These are phyloP conservation scores for Vachellia pachyceras DNA, from an alignment of 306 rosid genomes.

Conservation along the genomic window DNA sequence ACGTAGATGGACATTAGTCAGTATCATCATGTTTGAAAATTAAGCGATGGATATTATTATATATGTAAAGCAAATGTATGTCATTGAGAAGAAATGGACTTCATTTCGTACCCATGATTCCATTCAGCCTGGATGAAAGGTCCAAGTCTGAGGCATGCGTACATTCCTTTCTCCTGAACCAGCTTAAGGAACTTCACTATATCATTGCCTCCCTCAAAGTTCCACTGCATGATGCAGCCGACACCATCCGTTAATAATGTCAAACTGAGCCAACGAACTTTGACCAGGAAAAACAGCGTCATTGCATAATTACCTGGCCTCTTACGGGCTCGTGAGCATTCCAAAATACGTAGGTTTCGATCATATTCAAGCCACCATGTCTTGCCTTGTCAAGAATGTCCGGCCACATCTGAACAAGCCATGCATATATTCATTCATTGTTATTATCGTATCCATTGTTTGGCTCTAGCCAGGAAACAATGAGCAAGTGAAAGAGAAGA, in stretches of 20 bases:
- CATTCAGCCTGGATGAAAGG: conserved; percentile 98
- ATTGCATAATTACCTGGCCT: conserved; percentile 59
- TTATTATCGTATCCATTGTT: neutral
- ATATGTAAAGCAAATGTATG: neutral
- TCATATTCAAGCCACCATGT: conserved; percentile 81
- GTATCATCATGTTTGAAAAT: neutral
- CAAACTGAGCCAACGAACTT: neutral
- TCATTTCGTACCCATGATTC: conserved; percentile 76
- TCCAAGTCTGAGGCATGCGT: conserved; percentile 71
- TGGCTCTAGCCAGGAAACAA: neutral
- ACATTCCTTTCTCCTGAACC: conserved; percentile 60
- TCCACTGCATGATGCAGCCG: conserved; percentile 44
- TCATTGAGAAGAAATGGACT: neutral
- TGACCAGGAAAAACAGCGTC: neutral
- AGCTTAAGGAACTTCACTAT: conserved; percentile 71
- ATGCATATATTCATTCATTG: neutral
- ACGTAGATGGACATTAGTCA: neutral
- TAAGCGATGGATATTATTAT: too few relatives aligned
- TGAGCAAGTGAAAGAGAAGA: conserved; percentile 33
- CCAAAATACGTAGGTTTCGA: conserved; percentile 96
- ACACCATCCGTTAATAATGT: neutral
- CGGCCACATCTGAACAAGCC: conserved; percentile 73
- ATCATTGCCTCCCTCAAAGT: conserved; percentile 70
- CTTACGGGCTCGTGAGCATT: conserved; percentile 74
- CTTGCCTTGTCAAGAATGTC: conserved; percentile 64